Percentiles rank a stretch among this genome's conserved stretches.
Conservation (phyloP, 176 grass and related monocot genomes). For the Panicum miliaceum region DNA sequence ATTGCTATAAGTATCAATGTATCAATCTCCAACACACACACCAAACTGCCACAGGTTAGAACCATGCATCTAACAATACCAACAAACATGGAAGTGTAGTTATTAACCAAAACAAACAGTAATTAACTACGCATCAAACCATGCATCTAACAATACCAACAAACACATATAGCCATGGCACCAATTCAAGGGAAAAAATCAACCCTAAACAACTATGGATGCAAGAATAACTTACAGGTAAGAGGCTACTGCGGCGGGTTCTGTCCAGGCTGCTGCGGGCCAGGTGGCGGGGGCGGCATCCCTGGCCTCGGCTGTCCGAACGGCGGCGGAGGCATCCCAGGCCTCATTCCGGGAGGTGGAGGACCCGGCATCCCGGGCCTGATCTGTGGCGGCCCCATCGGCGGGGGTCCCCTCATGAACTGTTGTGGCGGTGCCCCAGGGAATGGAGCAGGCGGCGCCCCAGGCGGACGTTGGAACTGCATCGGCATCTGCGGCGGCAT, state of each 20-base stretch:
- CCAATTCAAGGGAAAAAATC: background rate
- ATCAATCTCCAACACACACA: background rate
- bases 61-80: background rate
- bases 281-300: conserved; percentile 80
- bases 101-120: background rate
- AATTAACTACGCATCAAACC: background rate
- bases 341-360: conserved; percentile 85
- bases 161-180: background rate
- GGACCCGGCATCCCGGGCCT: conserved; percentile 80
- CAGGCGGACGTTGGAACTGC: conserved; percentile 72
- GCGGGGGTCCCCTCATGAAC: conserved; percentile 73
- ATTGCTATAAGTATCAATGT: background rate
- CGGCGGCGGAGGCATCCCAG: conserved; percentile 70
- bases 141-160: background rate
- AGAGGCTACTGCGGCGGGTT: conserved; percentile 68
- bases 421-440: conserved; percentile 62
- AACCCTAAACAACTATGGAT: background rate
- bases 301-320: conserved; percentile 78
- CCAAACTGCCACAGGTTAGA: background rate
- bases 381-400: conserved; percentile 58
- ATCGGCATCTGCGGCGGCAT: conserved; percentile 53
- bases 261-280: conserved; percentile 83
- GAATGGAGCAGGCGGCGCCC: conserved; percentile 61
- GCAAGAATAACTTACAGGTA: conserved; percentile 43
- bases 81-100: background rate